Base-by-base conservation (phyloP, 768 basidiomycete species). In the Tephrocybe sp. region DNA sequence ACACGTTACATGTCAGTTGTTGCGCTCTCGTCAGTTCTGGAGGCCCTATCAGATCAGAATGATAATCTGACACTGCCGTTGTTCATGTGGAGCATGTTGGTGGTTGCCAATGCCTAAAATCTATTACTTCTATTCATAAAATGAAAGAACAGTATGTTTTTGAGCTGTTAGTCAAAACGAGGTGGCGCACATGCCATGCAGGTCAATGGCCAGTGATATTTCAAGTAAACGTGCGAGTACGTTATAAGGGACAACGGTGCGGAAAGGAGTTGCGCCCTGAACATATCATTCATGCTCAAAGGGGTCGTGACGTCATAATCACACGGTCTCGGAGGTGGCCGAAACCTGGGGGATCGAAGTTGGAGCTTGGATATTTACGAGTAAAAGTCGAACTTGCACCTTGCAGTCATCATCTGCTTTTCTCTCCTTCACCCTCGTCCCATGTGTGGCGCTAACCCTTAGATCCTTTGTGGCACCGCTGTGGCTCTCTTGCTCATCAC, bases 41-140 rank as follows among this genome's bases (percentile, higher is more conserved):
- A 99, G 69, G 97, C 93, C 13, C 68, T 94, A 49, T 92, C 91
- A 16, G 86, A 87, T 62, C 97, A 99, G 70, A 98, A 98, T 68
- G 97, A 99, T 69, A 99, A 99, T 69, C 75, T 99, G 57, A 92
- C 91, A 34, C 73, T 99, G 54, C 95, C 97, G n/a, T 70, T 98
- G 67, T 98, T 88, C 66, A 84, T 94, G 74, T 99, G 94, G 93
- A 88, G 89, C 62, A 74, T 92, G 70, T 72, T 93, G 27, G 84
- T 85, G 25, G 68, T 93, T 42, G 72, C 77, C 27, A 65, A 62
- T 42, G 64, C 72, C 33, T 69, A 62, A 53, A 11, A n/a, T n/a
- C 11, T 29, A 49, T 29, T 15, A 34, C 15, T 34, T n/a, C n/a
- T n/a, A n/a, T n/a, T n/a, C n/a, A n/a, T n/a, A n/a, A n/a, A n/a